Percentiles rank a stretch among this genome's conserved stretches.
phyloP scores from a whole-genome alignment of 495 filamentous ascomycete species.

The Halenospora varia region DNA sequence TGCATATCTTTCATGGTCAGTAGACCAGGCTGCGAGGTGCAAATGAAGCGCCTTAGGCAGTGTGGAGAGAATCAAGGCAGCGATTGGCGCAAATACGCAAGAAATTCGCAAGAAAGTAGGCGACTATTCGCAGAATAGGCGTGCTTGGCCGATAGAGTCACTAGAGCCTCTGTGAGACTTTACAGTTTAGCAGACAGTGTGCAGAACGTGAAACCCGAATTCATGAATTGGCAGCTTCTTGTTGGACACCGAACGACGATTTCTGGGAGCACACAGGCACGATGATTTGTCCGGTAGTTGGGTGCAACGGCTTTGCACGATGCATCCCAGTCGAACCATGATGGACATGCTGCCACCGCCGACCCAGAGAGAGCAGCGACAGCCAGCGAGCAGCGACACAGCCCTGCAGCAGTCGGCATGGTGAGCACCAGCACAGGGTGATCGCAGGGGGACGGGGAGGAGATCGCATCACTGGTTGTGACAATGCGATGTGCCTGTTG shows the following conservation, averaged over 20 bases:
- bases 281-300: conserved; percentile 24
- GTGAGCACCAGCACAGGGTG: too few species aligned
- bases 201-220: not conserved
- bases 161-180: not conserved
- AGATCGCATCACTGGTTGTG: too few species aligned
- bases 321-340: not conserved
- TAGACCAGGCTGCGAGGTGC: conserved; percentile 6
- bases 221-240: not conserved
- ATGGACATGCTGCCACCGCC: too few species aligned
- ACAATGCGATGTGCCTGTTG: too few species aligned
- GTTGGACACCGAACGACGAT: conserved; percentile 1
- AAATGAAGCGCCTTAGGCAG: not conserved
- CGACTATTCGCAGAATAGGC: too few species aligned
- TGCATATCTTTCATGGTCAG: conserved; percentile 5
- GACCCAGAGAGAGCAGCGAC: not conserved
- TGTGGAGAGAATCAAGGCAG: not conserved
- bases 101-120: not conserved
- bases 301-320: conserved; percentile 13
- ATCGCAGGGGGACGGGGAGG: too few species aligned
- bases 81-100: conserved; percentile 20
- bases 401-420: not conserved
- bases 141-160: not conserved
- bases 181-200: not conserved
- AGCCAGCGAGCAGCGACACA: too few species aligned
- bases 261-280: not conserved